Percentiles rank a stretch among this genome's conserved stretches.
Evolutionary conservation across 768 basidiomycete species (phyloP).

Genomic region (Cyclocybe cylindracea): DNA sequence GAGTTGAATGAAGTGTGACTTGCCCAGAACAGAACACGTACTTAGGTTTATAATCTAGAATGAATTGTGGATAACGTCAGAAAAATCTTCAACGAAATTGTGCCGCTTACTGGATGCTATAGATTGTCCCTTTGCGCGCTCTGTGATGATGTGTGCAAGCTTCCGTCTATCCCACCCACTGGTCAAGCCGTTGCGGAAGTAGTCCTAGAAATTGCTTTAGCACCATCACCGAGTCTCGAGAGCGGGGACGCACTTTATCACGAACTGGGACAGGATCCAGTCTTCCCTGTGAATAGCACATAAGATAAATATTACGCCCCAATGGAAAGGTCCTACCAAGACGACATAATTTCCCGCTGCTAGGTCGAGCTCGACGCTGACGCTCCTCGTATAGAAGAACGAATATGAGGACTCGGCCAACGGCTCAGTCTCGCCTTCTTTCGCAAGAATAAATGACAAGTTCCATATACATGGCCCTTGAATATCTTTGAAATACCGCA

Average conservation of each 20-base stretch:
- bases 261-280: slow-evolving; percentile 18
- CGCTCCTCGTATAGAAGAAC: slow-evolving; percentile 31
- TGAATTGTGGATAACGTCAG: not conserved
- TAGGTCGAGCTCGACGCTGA: slow-evolving; percentile 39
- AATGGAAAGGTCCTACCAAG: slow-evolving; percentile 25
- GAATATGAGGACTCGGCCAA: slow-evolving; percentile 33
- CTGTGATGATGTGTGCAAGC: slow-evolving; percentile 23
- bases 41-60: slow-evolving; percentile 25
- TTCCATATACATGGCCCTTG: slow-evolving; percentile 37
- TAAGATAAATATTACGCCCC: not conserved
- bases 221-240: too few relatives aligned
- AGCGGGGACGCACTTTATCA: slow-evolving; percentile 10
- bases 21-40: slow-evolving; percentile 3
- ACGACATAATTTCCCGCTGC: slow-evolving; percentile 44
- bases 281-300: slow-evolving; percentile 13
- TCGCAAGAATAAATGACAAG: slow-evolving; percentile 49
- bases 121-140: slow-evolving; percentile 28
- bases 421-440: slow-evolving; percentile 37
- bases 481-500: slow-evolving; percentile 44
- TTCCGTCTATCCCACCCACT: slow-evolving; percentile 31
- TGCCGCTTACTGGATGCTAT: slow-evolving; percentile 29
- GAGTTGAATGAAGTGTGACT: not conserved
- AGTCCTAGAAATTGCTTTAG: slow-evolving; percentile 19
- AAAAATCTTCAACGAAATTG: not conserved
- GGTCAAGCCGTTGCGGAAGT: slow-evolving; percentile 22